Evolutionary conservation across 257 asterid genomes (phyloP).

Genomic region (Perilla frutescens): DNA sequence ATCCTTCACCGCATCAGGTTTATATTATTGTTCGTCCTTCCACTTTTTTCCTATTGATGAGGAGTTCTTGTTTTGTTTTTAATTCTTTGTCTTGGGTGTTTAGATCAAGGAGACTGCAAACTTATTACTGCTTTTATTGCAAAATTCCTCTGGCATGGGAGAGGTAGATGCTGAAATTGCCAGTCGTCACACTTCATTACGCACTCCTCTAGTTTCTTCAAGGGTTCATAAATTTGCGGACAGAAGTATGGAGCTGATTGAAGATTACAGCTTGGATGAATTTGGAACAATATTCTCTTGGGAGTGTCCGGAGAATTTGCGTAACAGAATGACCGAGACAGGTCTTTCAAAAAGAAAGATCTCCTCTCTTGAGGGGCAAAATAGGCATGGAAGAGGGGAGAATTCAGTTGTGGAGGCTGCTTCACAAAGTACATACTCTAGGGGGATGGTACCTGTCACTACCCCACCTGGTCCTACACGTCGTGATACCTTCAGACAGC

Average conservation of each 20-base stretch:
- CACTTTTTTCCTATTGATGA: slow-evolving; percentile 4
- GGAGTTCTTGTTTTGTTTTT: not conserved
- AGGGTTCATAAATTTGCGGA: slow-evolving; percentile 59
- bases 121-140: slow-evolving; percentile 54
- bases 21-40: slow-evolving; percentile 12
- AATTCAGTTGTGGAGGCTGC: slow-evolving; percentile 55
- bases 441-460: slow-evolving; percentile 64
- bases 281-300: slow-evolving; percentile 70
- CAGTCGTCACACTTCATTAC: slow-evolving; percentile 42
- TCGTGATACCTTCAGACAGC: slow-evolving; percentile 92
- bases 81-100: slow-evolving; percentile 32
- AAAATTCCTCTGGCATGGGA: slow-evolving; percentile 49
- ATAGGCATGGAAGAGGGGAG: slow-evolving; percentile 76
- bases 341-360: slow-evolving; percentile 71
- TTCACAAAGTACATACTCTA: slow-evolving; percentile 65
- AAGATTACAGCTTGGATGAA: slow-evolving; percentile 56
- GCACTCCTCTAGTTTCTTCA: slow-evolving; percentile 51
- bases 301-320: slow-evolving; percentile 96
- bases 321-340: slow-evolving; percentile 75
- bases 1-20: slow-evolving; percentile 49
- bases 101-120: slow-evolving; percentile 70
- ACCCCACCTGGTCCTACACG: slow-evolving; percentile 80
- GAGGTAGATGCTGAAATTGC: slow-evolving; percentile 54
- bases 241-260: slow-evolving; percentile 56
- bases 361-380: slow-evolving; percentile 73